These are phyloP conservation scores for Xylariales sp. DNA, from an alignment of 2,329 filamentous ascomycete genomes.

Conservation along the genomic window DNA sequence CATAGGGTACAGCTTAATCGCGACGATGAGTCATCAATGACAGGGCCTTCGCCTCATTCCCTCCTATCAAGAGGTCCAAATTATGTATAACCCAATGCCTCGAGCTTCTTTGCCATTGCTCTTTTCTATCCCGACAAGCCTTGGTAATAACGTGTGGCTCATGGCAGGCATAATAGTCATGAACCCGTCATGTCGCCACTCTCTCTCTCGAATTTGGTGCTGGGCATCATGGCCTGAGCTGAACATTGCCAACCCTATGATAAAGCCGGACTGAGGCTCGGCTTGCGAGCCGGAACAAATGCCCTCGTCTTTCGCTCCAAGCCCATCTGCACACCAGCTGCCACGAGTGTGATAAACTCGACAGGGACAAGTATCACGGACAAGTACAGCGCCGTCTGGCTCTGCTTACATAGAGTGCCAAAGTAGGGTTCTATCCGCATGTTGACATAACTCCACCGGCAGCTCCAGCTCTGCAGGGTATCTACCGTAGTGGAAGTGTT, in stretches of 20 bases:
- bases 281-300: slow-evolving; percentile 41
- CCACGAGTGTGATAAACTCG: slow-evolving; percentile 61
- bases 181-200: neutral
- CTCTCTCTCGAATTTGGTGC: no score
- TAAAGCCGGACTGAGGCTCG: slow-evolving; percentile 43
- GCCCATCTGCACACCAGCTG: slow-evolving; percentile 59
- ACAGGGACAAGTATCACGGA: slow-evolving; percentile 68
- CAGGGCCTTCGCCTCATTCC: neutral
- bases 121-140: neutral
- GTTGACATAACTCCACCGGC: slow-evolving; percentile 66
- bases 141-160: neutral
- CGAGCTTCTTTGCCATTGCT: neutral
- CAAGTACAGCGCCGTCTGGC: slow-evolving; percentile 64
- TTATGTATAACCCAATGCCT: neutral
- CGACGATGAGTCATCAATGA: neutral
- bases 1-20: slow-evolving; percentile 10
- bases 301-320: slow-evolving; percentile 54
- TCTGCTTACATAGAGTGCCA: slow-evolving; percentile 67
- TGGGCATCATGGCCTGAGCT: neutral
- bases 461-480: slow-evolving; percentile 71
- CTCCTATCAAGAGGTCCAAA: neutral
- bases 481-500: slow-evolving; percentile 64
- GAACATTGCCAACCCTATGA: slow-evolving; percentile 29
- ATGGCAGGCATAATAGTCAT: neutral
- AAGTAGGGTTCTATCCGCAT: slow-evolving; percentile 67